phyloP scores from a whole-genome alignment of 2,329 filamentous ascomycete genomes.

The Neonectria punicea region DNA sequence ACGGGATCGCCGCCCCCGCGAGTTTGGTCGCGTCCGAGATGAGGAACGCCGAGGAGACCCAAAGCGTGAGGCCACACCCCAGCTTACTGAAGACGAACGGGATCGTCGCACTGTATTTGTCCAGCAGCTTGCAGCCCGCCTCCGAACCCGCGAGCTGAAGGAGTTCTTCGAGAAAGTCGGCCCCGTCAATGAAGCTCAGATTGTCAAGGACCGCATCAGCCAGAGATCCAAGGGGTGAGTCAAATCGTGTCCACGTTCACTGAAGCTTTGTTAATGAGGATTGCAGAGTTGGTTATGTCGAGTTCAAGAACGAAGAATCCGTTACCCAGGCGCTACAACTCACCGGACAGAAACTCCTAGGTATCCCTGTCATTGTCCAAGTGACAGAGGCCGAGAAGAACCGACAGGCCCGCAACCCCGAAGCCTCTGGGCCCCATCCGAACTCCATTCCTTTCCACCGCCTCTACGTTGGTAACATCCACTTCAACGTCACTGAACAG shows the following conservation, averaged over 20 bases:
- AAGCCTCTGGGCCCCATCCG: conserved; percentile 73
- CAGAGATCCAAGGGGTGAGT: conserved; percentile 95
- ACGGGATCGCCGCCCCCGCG: conserved; percentile 61
- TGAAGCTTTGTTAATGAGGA: conserved; percentile 48
- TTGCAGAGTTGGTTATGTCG: conserved; percentile 94
- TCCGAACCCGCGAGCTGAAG: conserved; percentile 92
- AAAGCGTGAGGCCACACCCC: conserved; percentile 69
- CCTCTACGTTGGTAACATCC: conserved; percentile 98
- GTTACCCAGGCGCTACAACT: conserved; percentile 94
- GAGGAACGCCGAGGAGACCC: conserved; percentile 56
- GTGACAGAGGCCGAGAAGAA: conserved; percentile 99
- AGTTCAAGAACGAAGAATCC: conserved; percentile 96
- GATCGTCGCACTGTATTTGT: conserved; percentile 98
- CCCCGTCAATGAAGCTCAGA: conserved; percentile 95
- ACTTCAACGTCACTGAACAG: conserved; percentile 98
- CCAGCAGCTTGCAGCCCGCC: conserved; percentile 93
- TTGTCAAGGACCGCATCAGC: conserved; percentile 97
- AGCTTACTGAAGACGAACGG: conserved; percentile 92
- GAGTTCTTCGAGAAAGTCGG: conserved; percentile 96
- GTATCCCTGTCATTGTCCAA: conserved; percentile 98
- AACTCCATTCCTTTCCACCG: conserved; percentile 96
- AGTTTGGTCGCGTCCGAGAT: conserved; percentile 65
- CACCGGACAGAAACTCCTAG: conserved; percentile 97
- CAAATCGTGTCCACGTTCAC: background rate
- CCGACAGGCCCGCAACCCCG: conserved; percentile 88